A percentile compares a stretch with the other conserved stretches of the same genome.
Conservation (phyloP, 2,329 filamentous ascomycete species). For the Fusarium pseudoanthophilum region DNA sequence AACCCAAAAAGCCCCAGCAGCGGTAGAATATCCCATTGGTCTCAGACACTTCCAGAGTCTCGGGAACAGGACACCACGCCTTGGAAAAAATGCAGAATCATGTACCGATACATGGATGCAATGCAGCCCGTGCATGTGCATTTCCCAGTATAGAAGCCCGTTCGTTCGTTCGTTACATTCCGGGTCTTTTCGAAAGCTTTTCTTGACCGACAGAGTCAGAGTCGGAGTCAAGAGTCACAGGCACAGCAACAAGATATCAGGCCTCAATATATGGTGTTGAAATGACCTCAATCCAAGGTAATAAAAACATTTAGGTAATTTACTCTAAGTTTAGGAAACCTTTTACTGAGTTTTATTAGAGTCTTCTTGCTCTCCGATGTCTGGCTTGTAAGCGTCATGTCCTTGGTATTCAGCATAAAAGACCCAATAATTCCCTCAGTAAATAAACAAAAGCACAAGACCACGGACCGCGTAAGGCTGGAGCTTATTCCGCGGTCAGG, state of each 20-base stretch:
- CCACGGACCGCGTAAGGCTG: neutral
- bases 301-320: no score
- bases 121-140: neutral
- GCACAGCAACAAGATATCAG: neutral
- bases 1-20: conserved; percentile 7
- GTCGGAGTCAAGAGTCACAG: neutral
- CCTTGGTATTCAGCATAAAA: conserved; percentile 1
- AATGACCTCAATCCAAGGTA: neutral
- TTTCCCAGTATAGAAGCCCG: neutral
- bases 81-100: neutral
- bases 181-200: conserved; percentile 2
- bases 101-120: neutral
- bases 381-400: conserved; percentile 18
- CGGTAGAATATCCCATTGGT: conserved; percentile 25
- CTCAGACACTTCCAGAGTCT: conserved; percentile 18
- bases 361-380: neutral
- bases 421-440: conserved; percentile 30
- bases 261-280: neutral
- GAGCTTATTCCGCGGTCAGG: conserved; percentile 26
- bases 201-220: conserved; percentile 29
- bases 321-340: no score
- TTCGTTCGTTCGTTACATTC: neutral
- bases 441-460: conserved; percentile 4
- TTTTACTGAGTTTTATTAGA: no score
- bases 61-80: conserved; percentile 13